Conservation (phyloP, 345 rosid genomes). For the Populus davidiana region DNA sequence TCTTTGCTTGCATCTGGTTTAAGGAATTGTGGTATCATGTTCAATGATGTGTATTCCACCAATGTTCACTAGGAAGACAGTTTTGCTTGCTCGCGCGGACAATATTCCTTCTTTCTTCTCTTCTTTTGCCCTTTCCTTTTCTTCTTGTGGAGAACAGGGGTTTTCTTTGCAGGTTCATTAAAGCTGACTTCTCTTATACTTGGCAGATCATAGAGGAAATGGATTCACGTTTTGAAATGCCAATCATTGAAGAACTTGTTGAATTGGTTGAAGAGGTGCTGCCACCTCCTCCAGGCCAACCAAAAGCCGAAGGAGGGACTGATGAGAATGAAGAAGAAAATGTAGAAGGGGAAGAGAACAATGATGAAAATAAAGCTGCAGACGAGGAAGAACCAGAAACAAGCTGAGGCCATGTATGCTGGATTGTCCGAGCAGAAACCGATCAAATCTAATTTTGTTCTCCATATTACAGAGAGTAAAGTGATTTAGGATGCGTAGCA, state of each 20-base stretch:
- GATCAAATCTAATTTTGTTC: background rate
- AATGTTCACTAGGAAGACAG: background rate
- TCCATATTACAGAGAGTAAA: background rate
- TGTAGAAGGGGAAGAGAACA: background rate
- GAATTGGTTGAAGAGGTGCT: slow-evolving; percentile 2
- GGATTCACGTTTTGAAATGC: background rate
- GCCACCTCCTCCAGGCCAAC: slow-evolving; percentile 6
- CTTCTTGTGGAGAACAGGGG: background rate
- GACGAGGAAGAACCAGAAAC: background rate
- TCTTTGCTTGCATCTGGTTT: background rate
- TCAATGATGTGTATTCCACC: background rate
- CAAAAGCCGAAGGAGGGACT: background rate
- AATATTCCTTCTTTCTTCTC: background rate
- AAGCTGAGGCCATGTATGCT: background rate
- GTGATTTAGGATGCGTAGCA: background rate
- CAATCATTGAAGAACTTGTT: background rate
- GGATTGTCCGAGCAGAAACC: background rate
- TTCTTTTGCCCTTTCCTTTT: background rate
- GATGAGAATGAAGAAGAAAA: background rate
- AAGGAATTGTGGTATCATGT: background rate
- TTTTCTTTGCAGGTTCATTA: background rate
- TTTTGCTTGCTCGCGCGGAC: background rate
- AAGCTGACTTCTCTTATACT: background rate
- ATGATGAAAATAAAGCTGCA: background rate
- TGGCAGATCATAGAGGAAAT: slow-evolving; percentile 10